phyloP scores from a whole-genome alignment of 2,329 filamentous ascomycete species.

The Sclerotinia minor region DNA sequence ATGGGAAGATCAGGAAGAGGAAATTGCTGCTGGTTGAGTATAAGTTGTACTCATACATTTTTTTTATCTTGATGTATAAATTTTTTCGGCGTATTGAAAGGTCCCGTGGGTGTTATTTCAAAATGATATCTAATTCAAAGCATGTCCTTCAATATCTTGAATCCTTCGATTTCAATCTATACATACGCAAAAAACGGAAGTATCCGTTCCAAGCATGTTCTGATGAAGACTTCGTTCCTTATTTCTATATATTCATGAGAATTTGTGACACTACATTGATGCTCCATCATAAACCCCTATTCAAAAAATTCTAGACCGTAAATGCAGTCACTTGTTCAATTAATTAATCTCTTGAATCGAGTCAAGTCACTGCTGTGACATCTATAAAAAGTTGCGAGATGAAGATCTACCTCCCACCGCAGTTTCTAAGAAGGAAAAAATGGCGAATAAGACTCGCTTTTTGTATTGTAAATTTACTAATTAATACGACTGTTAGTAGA shows the following conservation, averaged over 20 bases:
- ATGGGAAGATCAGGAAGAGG: slow-evolving; percentile 42
- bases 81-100: slow-evolving; percentile 3
- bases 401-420: neutral
- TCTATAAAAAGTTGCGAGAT: too few species aligned
- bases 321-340: too few species aligned
- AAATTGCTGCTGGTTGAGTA: slow-evolving; percentile 39
- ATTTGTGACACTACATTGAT: neutral
- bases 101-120: slow-evolving; percentile 2
- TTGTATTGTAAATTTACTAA: neutral
- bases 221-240: neutral
- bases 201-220: neutral
- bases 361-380: too few species aligned
- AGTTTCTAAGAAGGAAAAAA: neutral
- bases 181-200: neutral
- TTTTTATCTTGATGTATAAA: slow-evolving; percentile 12
- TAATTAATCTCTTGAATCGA: too few species aligned
- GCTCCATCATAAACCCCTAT: neutral
- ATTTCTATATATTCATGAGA: neutral
- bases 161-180: neutral
- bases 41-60: neutral
- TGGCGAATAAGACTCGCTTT: neutral
- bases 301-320: too few species aligned
- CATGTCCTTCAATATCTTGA: neutral
- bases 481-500: neutral
- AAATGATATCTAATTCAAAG: slow-evolving; percentile 14